Percentiles rank a stretch among this genome's conserved stretches.
phyloP scores from a whole-genome alignment of 768 basidiomycete genomes.

The Russula ochroleuca region DNA sequence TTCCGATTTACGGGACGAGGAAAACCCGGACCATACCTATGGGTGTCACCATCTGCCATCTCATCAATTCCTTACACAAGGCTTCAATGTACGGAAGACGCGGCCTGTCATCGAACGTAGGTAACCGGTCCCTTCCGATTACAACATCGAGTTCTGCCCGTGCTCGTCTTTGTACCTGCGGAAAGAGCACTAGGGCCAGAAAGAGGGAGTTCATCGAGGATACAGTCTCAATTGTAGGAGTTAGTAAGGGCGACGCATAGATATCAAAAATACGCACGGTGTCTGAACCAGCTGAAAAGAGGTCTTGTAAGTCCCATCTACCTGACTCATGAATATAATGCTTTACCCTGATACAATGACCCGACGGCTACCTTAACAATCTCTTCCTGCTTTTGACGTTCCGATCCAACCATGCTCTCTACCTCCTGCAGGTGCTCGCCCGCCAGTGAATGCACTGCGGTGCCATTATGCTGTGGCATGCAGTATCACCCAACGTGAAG shows the following conservation, averaged over 20 bases:
- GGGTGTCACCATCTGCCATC: slow-evolving; percentile 27
- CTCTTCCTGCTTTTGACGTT: too few species aligned
- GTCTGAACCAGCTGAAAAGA: neutral
- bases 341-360: neutral
- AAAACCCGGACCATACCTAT: neutral
- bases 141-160: too few species aligned
- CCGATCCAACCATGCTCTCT: too few species aligned
- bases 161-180: neutral
- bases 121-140: too few species aligned
- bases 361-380: too few species aligned
- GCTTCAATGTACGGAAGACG: too few species aligned
- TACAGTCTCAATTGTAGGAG: neutral
- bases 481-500: too few species aligned
- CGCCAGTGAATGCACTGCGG: too few species aligned
- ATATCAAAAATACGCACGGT: neutral
- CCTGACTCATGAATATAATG: neutral
- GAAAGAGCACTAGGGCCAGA: slow-evolving; percentile 4
- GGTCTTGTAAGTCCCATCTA: neutral
- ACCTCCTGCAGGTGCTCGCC: too few species aligned
- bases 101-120: too few species aligned
- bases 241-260: neutral
- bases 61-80: too few species aligned
- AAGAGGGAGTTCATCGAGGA: neutral
- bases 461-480: too few species aligned
- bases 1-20: neutral